A percentile compares a stretch with the other conserved stretches of the same genome.
Evolutionary conservation across 768 basidiomycete species (phyloP).

Genomic region (Pisolithus orientalis): DNA sequence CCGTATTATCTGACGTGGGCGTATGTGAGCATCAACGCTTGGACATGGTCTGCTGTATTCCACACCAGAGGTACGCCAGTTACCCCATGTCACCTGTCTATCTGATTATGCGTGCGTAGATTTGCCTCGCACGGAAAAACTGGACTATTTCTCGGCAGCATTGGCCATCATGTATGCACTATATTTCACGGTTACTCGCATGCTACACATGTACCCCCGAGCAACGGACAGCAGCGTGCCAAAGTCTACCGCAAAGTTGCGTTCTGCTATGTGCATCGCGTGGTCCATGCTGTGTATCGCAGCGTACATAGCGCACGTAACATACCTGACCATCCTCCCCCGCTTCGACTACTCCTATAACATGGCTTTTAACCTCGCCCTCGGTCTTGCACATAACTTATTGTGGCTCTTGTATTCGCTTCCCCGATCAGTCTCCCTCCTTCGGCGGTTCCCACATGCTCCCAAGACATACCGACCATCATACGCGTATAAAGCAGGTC

Average conservation of each 20-base stretch:
- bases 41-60: conserved; percentile 89
- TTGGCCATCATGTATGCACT: conserved; percentile 76
- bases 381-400: conserved; percentile 75
- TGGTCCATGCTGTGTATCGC: conserved; percentile 53
- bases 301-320: conserved; percentile 62
- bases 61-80: conserved; percentile 78
- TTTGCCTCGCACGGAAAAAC: conserved; percentile 71
- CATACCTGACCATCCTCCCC: conserved; percentile 69
- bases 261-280: conserved; percentile 12
- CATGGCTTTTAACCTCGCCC: conserved; percentile 70
- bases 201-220: conserved; percentile 64
- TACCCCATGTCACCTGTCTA: not conserved
- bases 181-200: conserved; percentile 69
- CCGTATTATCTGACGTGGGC: conserved; percentile 62
- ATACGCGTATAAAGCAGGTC: conserved; percentile 46
- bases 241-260: conserved; percentile 20
- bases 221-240: conserved; percentile 17
- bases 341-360: conserved; percentile 95
- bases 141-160: conserved; percentile 95
- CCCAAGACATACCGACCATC: conserved; percentile 53
- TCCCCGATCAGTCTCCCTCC: conserved; percentile 38
- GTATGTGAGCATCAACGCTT: conserved; percentile 75
- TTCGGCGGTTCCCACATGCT: conserved; percentile 50
- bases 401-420: conserved; percentile 77
- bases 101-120: conserved; percentile 42